These are phyloP conservation scores for Coprinopsis marcescibilis DNA, from an alignment of 768 basidiomycete genomes.

Conservation along the genomic window DNA sequence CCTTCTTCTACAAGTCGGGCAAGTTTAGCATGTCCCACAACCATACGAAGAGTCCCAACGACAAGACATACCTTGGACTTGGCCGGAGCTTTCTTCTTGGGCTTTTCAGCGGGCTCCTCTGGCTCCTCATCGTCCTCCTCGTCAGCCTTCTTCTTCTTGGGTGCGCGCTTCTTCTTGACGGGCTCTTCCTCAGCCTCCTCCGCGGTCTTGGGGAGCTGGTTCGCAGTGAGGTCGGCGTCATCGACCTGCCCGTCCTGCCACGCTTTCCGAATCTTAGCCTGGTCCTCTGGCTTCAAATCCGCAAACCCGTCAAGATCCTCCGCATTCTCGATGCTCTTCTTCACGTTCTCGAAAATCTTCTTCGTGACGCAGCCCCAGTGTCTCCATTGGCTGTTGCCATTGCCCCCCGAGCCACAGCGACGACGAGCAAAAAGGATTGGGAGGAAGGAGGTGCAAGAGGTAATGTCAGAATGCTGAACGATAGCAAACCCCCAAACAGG, in stretches of 20 bases:
- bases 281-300: slow-evolving; percentile 60
- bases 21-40: background rate
- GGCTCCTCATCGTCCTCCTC: slow-evolving; percentile 20
- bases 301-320: slow-evolving; percentile 85
- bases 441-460: no score
- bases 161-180: slow-evolving; percentile 36
- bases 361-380: slow-evolving; percentile 87
- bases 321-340: slow-evolving; percentile 48
- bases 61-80: slow-evolving; percentile 14
- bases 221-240: slow-evolving; percentile 76
- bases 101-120: slow-evolving; percentile 39
- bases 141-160: slow-evolving; percentile 24
- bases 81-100: slow-evolving; percentile 35
- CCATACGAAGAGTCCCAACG: background rate
- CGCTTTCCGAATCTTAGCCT: slow-evolving; percentile 65
- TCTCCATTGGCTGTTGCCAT: slow-evolving; percentile 65
- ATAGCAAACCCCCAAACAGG: no score
- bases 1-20: slow-evolving; percentile 15
- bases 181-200: slow-evolving; percentile 44
- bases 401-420: no score
- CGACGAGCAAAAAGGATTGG: slow-evolving; percentile 1
- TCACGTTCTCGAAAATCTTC: slow-evolving; percentile 66
- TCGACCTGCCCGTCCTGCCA: slow-evolving; percentile 76
- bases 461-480: no score
- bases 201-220: slow-evolving; percentile 50